Percentiles rank a stretch among this genome's conserved stretches.
These are phyloP conservation scores for Saitozyma podzolica DNA, from an alignment of 768 basidiomycete species.

Conservation along the genomic window DNA sequence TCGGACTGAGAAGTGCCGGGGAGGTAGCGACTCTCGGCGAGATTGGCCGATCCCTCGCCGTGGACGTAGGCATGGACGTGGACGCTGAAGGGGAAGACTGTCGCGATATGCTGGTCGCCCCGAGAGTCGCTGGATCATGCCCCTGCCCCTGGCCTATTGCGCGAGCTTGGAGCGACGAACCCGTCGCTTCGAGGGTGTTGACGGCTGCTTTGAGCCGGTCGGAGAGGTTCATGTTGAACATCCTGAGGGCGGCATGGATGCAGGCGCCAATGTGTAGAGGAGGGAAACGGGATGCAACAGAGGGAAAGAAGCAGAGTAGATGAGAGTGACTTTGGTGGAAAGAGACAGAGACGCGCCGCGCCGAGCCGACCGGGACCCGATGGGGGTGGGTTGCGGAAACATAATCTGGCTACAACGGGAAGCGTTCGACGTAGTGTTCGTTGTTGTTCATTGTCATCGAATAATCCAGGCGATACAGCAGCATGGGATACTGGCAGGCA, in stretches of 20 bases:
- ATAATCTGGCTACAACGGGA: no score
- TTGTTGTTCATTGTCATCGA: neutral
- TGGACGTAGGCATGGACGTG: neutral
- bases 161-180: slow-evolving; percentile 33
- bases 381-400: no score
- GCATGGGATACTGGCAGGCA: slow-evolving; percentile 38
- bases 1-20: neutral
- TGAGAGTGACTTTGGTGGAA: no score
- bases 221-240: slow-evolving; percentile 23
- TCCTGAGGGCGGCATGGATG: neutral
- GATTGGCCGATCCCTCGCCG: neutral
- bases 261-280: neutral
- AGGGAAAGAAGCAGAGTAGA: no score
- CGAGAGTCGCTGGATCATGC: neutral
- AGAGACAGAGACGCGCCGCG: no score
- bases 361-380: no score
- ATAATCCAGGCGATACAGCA: slow-evolving; percentile 2
- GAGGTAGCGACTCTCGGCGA: neutral
- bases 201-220: slow-evolving; percentile 44
- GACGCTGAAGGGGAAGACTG: neutral
- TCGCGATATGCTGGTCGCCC: neutral
- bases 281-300: neutral
- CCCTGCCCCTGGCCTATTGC: slow-evolving; percentile 16
- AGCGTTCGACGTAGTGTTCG: no score
- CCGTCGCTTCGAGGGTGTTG: slow-evolving; percentile 39